Base-by-base conservation (phyloP, 2,329 filamentous ascomycete species). In the Aspergillus sp. region DNA sequence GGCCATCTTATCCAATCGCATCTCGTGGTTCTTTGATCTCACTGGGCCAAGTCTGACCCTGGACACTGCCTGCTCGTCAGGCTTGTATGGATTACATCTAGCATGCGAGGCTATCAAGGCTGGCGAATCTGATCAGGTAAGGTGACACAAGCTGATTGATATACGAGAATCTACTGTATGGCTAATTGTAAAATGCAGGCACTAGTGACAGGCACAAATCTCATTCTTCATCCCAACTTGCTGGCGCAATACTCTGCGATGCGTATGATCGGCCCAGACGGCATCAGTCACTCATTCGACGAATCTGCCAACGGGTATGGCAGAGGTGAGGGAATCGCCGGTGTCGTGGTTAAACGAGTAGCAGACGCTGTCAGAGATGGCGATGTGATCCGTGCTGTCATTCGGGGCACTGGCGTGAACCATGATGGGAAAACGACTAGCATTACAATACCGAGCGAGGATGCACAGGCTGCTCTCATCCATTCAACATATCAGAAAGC, bases 251-350 rank as follows among this genome's bases (percentile, higher is more conserved):
- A n/a, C 26, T n/a, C n/a, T 11, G n/a, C n/a, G 30, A 7, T 62
- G 39, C 60, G 61, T 1, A 54, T 65, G 33, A 53, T 74, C 26
- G 72, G 69, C 39, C 68, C 70, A 1, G 58, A 68, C 51, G 71
- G 72, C 2, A 66, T 64, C 41, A 75, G 67, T 34, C 67, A 66
- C 32, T 72, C 71, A 59, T 83, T 78, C 54, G 81, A 82, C 51
- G 57, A 68, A n/a, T 69, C 71, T 4, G 82, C 79, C 12, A 77
- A 79, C 45, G 83, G 83, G 1, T 86, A 85, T 54, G 81, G 76
- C 0, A 71, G 82, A 29, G 82, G 81, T 1, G 83, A 86, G 53
- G 63, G 63, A 8, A 83, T 81, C 0, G 69, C 78, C 27, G 79
- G 73, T 0, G 70, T 78, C 3, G 57, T 83, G 7, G 57, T 85